Evolutionary conservation across 108 stramenopile species (phyloP).

Genomic region (Nitzschia palea): DNA sequence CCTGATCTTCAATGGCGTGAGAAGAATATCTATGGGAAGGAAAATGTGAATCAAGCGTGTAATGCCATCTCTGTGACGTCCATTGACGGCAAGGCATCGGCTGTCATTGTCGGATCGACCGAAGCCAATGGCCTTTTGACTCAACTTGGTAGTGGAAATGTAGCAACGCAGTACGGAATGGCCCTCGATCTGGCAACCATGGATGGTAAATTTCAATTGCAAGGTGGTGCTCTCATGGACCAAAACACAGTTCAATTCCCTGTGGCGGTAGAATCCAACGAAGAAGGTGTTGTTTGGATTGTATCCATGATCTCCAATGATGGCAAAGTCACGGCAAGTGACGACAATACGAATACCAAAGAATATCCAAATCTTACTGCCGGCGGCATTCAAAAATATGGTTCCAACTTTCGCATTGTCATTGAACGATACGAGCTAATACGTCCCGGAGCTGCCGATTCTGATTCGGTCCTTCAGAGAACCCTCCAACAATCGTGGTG

Average conservation of each 20-base stretch:
- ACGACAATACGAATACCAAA: not conserved
- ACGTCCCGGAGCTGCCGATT: not conserved
- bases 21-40: conserved; percentile 14
- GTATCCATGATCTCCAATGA: conserved; percentile 30
- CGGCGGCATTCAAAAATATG: conserved; percentile 34
- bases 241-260: conserved; percentile 25
- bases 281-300: conserved; percentile 11
- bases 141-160: not conserved
- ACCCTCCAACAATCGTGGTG: conserved; percentile 24
- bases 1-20: conserved; percentile 23
- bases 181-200: conserved; percentile 15
- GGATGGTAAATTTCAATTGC: conserved; percentile 4
- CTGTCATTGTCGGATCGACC: conserved; percentile 27
- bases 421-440: conserved; percentile 15
- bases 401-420: conserved; percentile 27
- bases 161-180: conserved; percentile 25
- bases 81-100: conserved; percentile 1
- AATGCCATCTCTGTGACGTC: conserved; percentile 18
- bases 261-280: conserved; percentile 2
- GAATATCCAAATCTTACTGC: conserved; percentile 36
- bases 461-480: not conserved
- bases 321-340: conserved; percentile 17
- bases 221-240: conserved; percentile 21
- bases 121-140: conserved; percentile 24
- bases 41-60: conserved; percentile 16